A percentile compares a stretch with the other conserved stretches of the same genome.
Evolutionary conservation across 2,329 filamentous ascomycete species (phyloP).

Genomic region (Remersonia thermophila): DNA sequence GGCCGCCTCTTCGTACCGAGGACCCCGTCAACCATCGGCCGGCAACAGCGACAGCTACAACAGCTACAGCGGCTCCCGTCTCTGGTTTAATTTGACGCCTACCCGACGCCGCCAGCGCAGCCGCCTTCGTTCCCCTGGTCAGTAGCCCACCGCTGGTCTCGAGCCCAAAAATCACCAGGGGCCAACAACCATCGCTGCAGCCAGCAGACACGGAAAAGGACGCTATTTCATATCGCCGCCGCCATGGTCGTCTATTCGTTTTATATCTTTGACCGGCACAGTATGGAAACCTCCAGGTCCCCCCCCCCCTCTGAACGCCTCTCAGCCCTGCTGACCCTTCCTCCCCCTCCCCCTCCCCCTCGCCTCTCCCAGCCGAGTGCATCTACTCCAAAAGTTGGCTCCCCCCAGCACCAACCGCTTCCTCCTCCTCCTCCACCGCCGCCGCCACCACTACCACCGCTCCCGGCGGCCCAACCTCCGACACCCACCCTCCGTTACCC

Average conservation of each 20-base stretch:
- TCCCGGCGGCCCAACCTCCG: slow-evolving; percentile 18
- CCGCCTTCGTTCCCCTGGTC: too few relatives aligned
- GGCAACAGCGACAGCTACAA: too few relatives aligned
- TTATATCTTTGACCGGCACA: slow-evolving; percentile 98
- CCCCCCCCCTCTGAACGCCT: background rate
- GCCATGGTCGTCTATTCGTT: slow-evolving; percentile 92
- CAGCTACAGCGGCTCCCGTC: too few relatives aligned
- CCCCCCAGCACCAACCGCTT: slow-evolving; percentile 22
- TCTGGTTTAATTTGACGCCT: too few relatives aligned
- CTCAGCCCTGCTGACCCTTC: background rate
- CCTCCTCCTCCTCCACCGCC: slow-evolving; percentile 10
- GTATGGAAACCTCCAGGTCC: slow-evolving; percentile 38
- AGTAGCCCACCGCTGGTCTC: too few relatives aligned
- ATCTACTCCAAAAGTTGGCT: slow-evolving; percentile 89
- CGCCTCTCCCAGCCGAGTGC: slow-evolving; percentile 62
- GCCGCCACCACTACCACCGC: slow-evolving; percentile 9
- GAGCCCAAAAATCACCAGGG: too few relatives aligned
- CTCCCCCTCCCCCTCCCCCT: background rate
- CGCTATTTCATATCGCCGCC: background rate
- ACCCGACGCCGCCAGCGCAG: too few relatives aligned
- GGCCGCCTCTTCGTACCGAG: too few relatives aligned
- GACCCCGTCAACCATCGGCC: too few relatives aligned
- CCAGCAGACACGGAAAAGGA: too few relatives aligned
- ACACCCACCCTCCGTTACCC: background rate
- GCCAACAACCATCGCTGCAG: too few relatives aligned